A percentile compares a stretch with the other conserved stretches of the same genome.
Evolutionary conservation across 495 filamentous ascomycete species (phyloP).

Genomic region (Hypoxylon lenormandii): DNA sequence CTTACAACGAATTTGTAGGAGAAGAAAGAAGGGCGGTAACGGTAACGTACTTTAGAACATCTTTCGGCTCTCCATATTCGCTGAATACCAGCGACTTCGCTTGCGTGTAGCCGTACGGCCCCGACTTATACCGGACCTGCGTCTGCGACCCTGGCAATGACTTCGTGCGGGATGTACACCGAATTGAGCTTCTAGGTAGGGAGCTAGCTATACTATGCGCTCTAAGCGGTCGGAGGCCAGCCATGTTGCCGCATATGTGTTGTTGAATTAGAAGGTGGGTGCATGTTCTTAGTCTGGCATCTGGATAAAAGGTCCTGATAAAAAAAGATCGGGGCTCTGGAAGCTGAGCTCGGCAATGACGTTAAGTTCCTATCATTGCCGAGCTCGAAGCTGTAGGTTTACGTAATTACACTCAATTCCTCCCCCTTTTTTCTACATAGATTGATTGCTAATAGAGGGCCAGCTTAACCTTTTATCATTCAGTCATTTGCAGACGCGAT

Average conservation of each 20-base stretch:
- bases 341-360: slow-evolving; percentile 46
- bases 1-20: neutral
- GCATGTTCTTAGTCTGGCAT: slow-evolving; percentile 3
- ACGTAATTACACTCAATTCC: slow-evolving; percentile 16
- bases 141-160: slow-evolving; percentile 8
- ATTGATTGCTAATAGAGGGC: neutral
- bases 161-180: slow-evolving; percentile 5
- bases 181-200: slow-evolving; percentile 29
- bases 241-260: slow-evolving; percentile 27
- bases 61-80: slow-evolving; percentile 83
- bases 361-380: slow-evolving; percentile 36
- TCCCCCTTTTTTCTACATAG: slow-evolving; percentile 31
- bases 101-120: slow-evolving; percentile 94
- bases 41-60: slow-evolving; percentile 74
- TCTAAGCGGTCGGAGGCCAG: slow-evolving; percentile 39
- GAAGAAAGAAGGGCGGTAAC: neutral
- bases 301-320: slow-evolving; percentile 22
- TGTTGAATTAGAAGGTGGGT: neutral
- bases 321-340: slow-evolving; percentile 40
- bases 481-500: slow-evolving; percentile 6
- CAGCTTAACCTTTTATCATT: neutral
- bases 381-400: slow-evolving; percentile 30
- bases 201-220: slow-evolving; percentile 17
- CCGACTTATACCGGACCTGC: slow-evolving; percentile 55
- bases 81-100: slow-evolving; percentile 89